Evolutionary conservation across 768 basidiomycete genomes (phyloP).

Genomic region (Paxillus ammoniavirescens): DNA sequence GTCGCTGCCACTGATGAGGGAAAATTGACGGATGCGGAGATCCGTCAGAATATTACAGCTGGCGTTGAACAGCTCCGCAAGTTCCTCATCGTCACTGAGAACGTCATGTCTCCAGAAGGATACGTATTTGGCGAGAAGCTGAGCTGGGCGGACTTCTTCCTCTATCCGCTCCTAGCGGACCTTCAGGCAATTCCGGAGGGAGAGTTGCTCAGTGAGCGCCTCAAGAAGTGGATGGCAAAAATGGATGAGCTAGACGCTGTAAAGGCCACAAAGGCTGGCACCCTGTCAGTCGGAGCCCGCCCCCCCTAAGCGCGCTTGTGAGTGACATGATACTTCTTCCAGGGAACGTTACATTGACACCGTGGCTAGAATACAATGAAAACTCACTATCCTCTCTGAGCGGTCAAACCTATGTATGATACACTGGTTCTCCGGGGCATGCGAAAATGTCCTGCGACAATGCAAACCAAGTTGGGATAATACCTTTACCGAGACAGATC

Average conservation of each 20-base stretch:
- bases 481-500: no score
- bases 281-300: constrained; percentile 25
- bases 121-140: constrained; percentile 28
- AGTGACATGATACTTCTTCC: neutral
- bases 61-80: constrained; percentile 17
- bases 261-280: constrained; percentile 21
- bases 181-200: constrained; percentile 26
- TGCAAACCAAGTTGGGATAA: no score
- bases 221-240: constrained; percentile 22
- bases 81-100: constrained; percentile 19
- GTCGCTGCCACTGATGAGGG: constrained; percentile 26
- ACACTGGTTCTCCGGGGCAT: neutral
- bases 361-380: neutral
- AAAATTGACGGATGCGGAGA: constrained; percentile 17
- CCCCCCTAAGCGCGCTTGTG: constrained; percentile 13
- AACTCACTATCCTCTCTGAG: neutral
- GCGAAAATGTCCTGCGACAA: neutral
- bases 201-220: constrained; percentile 21
- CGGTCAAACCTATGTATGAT: neutral
- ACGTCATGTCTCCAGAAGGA: constrained; percentile 24
- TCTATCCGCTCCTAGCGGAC: constrained; percentile 31
- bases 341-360: neutral
- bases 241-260: constrained; percentile 27
- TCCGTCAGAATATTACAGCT: constrained; percentile 15
- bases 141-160: constrained; percentile 34